Percentiles rank a stretch among this genome's conserved stretches.
Conservation (phyloP, 108 stramenopile species). For the Chaetoceros tenuissimus region DNA sequence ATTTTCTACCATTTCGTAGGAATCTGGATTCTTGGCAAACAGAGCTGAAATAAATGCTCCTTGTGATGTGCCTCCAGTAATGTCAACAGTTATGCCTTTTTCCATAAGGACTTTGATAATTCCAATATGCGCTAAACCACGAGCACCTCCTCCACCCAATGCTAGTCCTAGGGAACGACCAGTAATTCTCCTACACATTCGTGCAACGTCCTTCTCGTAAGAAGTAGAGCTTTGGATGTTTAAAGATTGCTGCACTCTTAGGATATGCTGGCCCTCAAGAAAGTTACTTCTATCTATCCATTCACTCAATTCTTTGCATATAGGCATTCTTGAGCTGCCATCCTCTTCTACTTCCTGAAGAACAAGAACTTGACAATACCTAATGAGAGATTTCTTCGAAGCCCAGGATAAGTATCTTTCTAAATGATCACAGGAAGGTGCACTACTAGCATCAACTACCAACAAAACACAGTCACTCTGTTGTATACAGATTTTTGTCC, state of each 20-base stretch:
- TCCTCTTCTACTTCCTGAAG: conserved; percentile 5
- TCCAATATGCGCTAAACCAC: conserved; percentile 47
- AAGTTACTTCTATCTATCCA: conserved; percentile 40
- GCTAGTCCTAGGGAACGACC: conserved; percentile 41
- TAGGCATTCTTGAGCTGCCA: conserved; percentile 9
- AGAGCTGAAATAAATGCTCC: conserved; percentile 42
- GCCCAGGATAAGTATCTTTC: conserved; percentile 35
- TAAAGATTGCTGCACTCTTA: conserved; percentile 28
- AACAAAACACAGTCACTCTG: conserved; percentile 42
- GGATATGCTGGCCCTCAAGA: conserved; percentile 38
- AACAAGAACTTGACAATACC: conserved; percentile 39
- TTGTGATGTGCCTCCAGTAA: conserved; percentile 48
- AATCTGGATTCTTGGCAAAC: conserved; percentile 30
- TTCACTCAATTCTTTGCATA: conserved; percentile 34
- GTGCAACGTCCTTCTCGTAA: conserved; percentile 30
- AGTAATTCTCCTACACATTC: conserved; percentile 37
- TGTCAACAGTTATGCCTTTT: conserved; percentile 34
- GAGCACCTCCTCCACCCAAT: conserved; percentile 43
- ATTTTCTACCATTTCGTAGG: conserved; percentile 19
- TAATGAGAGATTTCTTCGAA: conserved; percentile 22
- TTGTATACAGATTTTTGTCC: conserved; percentile 36
- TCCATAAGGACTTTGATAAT: conserved; percentile 40
- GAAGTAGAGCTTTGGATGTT: too few relatives aligned
- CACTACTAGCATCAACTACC: conserved; percentile 25
- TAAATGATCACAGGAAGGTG: conserved; percentile 19